Conservation (phyloP, 352 stramenopile species). For the Phytophthora citrophthora region DNA sequence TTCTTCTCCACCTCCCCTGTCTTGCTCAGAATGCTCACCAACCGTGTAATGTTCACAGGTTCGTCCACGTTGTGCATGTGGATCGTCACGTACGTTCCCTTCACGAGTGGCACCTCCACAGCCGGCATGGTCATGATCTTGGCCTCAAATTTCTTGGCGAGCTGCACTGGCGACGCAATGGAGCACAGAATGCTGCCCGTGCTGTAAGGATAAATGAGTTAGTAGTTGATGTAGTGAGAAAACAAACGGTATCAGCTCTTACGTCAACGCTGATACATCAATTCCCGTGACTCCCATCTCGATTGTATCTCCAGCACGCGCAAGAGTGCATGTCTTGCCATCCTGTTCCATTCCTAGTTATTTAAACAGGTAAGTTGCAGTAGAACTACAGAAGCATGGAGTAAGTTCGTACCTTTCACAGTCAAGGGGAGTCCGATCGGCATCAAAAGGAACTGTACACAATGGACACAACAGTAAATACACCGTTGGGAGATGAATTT, state of each 20-base stretch:
- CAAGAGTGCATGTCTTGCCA: slow-evolving; percentile 59
- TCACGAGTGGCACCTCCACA: slow-evolving; percentile 86
- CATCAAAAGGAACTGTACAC: slow-evolving; percentile 65
- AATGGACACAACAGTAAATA: background rate
- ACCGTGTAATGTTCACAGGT: slow-evolving; percentile 77
- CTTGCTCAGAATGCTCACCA: slow-evolving; percentile 80
- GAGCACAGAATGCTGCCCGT: slow-evolving; percentile 88
- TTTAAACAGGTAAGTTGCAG: slow-evolving; percentile 20
- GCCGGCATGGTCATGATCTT: slow-evolving; percentile 92
- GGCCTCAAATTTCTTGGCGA: slow-evolving; percentile 80
- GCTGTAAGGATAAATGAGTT: slow-evolving; percentile 28
- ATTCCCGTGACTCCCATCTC: slow-evolving; percentile 83
- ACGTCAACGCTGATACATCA: slow-evolving; percentile 73
- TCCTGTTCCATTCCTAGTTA: slow-evolving; percentile 80
- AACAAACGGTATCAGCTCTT: slow-evolving; percentile 3
- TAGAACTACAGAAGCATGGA: background rate
- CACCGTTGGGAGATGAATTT: background rate
- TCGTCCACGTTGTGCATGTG: slow-evolving; percentile 91
- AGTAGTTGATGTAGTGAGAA: background rate
- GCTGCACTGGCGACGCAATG: slow-evolving; percentile 73
- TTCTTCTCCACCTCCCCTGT: slow-evolving; percentile 80
- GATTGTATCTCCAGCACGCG: slow-evolving; percentile 77
- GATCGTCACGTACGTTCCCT: slow-evolving; percentile 83
- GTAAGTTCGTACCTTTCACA: slow-evolving; percentile 45
- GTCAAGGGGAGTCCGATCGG: slow-evolving; percentile 58